Conservation (phyloP, 2,329 filamentous ascomycete species). For the Colletotrichum theobromicola region DNA sequence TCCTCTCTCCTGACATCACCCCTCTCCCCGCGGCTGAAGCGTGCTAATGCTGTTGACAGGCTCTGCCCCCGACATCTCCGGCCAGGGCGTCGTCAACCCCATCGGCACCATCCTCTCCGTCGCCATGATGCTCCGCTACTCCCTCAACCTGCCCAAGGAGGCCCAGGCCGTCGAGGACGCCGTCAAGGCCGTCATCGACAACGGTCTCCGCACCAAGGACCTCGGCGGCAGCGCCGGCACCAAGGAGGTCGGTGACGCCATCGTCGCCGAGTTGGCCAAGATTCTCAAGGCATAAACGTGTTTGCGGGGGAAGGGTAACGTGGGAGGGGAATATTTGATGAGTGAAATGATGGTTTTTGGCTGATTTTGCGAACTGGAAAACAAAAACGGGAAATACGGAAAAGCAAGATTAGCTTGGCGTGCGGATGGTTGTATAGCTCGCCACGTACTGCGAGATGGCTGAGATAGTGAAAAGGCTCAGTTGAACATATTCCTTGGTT, state of each 20-base stretch:
- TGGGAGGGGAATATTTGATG: background rate
- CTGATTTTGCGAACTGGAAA: background rate
- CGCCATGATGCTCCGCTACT: constrained; percentile 97
- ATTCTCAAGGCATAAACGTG: constrained; percentile 57
- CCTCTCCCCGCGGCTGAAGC: background rate
- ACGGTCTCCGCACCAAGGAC: constrained; percentile 79
- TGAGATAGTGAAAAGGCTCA: background rate
- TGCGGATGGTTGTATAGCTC: constrained; percentile 1
- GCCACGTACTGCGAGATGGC: background rate
- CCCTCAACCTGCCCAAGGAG: constrained; percentile 78
- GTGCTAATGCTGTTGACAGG: constrained; percentile 49
- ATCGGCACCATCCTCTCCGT: constrained; percentile 90
- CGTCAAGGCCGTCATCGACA: constrained; percentile 80
- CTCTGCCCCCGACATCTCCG: constrained; percentile 91
- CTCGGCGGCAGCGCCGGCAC: constrained; percentile 81
- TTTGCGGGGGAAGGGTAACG: background rate
- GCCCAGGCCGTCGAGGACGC: constrained; percentile 82
- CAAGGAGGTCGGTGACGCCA: constrained; percentile 67
- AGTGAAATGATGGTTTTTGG: background rate
- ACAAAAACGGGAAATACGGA: background rate
- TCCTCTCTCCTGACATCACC: background rate
- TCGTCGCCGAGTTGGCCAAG: constrained; percentile 75
- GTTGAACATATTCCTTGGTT: background rate
- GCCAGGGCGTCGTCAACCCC: constrained; percentile 84
- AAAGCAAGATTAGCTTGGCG: background rate